These are phyloP conservation scores for Asclepias syriaca DNA, from an alignment of 257 asterid species.

Conservation along the genomic window DNA sequence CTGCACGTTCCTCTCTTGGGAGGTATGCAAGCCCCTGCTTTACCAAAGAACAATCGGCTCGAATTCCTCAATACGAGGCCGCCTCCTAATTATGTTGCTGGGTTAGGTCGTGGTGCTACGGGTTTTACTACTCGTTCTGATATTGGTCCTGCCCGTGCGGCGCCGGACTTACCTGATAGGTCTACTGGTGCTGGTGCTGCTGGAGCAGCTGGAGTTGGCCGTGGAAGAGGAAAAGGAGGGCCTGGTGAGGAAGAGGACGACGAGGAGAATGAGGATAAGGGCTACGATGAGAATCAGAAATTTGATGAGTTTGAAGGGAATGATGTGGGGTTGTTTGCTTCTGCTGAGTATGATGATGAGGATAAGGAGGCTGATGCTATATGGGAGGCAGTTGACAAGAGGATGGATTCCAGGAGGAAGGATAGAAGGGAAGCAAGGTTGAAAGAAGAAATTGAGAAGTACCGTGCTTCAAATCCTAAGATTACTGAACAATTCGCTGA, in stretches of 20 bases:
- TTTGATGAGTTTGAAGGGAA: slow-evolving; percentile 91
- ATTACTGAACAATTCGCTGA: slow-evolving; percentile 91
- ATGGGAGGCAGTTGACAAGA: slow-evolving; percentile 79
- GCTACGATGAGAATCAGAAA: slow-evolving; percentile 89
- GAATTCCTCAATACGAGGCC: slow-evolving; percentile 63
- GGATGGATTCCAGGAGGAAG: slow-evolving; percentile 87
- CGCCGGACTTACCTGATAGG: slow-evolving; percentile 79
- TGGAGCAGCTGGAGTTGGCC: slow-evolving; percentile 48
- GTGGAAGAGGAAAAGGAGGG: slow-evolving; percentile 61
- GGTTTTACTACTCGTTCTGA: slow-evolving; percentile 95
- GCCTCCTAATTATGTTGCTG: slow-evolving; percentile 81
- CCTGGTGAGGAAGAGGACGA: slow-evolving; percentile 70
- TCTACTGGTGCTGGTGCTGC: slow-evolving; percentile 40
- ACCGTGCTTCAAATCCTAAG: slow-evolving; percentile 81
- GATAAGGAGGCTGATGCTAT: slow-evolving; percentile 85
- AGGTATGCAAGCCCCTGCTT: slow-evolving; percentile 70
- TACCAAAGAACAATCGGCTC: slow-evolving; percentile 37
- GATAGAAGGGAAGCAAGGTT: slow-evolving; percentile 93
- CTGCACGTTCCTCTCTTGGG: slow-evolving; percentile 50
- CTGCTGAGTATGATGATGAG: slow-evolving; percentile 93
- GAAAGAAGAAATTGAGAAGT: slow-evolving; percentile 86
- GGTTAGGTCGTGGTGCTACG: slow-evolving; percentile 95
- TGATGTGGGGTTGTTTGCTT: slow-evolving; percentile 85
- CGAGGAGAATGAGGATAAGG: slow-evolving; percentile 70
- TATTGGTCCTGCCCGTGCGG: slow-evolving; percentile 95